phyloP scores from a whole-genome alignment of 1,284 basidiomycete species.

The Mycosarcoma mackinlayi region DNA sequence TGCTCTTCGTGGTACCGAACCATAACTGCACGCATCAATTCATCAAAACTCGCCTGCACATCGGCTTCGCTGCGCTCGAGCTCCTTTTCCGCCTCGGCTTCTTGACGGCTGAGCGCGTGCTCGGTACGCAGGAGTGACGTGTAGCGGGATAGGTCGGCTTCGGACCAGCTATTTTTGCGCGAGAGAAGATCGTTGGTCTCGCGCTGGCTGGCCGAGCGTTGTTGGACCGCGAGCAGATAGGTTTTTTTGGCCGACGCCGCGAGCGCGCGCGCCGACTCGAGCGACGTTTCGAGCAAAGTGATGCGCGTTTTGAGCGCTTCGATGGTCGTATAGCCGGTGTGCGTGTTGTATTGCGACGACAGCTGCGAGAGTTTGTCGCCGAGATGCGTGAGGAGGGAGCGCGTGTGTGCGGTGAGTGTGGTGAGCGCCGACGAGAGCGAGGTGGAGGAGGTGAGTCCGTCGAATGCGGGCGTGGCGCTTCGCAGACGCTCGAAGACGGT shows the following conservation, averaged over 20 bases:
- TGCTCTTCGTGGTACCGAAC: constrained; percentile 66
- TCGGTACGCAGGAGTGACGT: constrained; percentile 61
- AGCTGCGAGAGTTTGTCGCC: constrained; percentile 29
- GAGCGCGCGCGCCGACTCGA: constrained; percentile 13
- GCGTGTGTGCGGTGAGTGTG: constrained; percentile 2
- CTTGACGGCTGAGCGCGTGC: constrained; percentile 49
- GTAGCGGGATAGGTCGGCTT: constrained; percentile 56
- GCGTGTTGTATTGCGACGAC: constrained; percentile 54
- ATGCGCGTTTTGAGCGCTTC: constrained; percentile 51
- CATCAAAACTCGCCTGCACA: constrained; percentile 58
- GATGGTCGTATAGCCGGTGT: constrained; percentile 57
- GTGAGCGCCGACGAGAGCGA: constrained; percentile 9
- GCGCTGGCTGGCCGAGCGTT: constrained; percentile 52
- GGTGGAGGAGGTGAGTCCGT: constrained; percentile 19
- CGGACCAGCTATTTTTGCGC: constrained; percentile 59
- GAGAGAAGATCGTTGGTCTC: constrained; percentile 61
- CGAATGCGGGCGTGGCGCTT: constrained; percentile 8
- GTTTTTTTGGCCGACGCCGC: constrained; percentile 26
- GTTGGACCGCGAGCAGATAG: constrained; percentile 54
- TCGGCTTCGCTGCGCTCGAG: constrained; percentile 52
- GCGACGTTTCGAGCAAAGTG: constrained; percentile 17
- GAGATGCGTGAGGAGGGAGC: constrained; percentile 6
- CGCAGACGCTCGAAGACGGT: constrained; percentile 15
- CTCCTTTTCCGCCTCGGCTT: constrained; percentile 44
- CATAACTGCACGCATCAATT: constrained; percentile 60